Evolutionary conservation across 2,329 filamentous ascomycete genomes (phyloP).

Genomic region (Zalaria obscura): DNA sequence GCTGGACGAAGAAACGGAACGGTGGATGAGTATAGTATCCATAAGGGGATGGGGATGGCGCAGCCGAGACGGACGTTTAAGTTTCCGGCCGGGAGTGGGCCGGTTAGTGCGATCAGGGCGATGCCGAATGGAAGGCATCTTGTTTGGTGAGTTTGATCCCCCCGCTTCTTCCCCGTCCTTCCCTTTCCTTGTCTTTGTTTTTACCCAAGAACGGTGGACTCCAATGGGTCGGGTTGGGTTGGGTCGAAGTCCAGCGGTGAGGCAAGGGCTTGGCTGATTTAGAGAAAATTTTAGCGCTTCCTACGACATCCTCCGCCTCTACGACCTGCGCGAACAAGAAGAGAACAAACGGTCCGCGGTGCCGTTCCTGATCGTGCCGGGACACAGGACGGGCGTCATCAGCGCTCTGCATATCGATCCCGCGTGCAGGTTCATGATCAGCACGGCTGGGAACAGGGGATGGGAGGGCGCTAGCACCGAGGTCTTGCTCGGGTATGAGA

Average conservation of each 20-base stretch:
- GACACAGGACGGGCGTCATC: slow-evolving; percentile 77
- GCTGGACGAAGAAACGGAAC: slow-evolving; percentile 80
- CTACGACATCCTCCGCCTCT: slow-evolving; percentile 84
- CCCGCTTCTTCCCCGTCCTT: slow-evolving; percentile 1
- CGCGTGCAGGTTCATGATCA: slow-evolving; percentile 80
- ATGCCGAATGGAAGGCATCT: slow-evolving; percentile 92
- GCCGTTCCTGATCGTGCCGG: slow-evolving; percentile 92
- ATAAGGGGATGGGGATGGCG: slow-evolving; percentile 52
- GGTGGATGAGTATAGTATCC: slow-evolving; percentile 85
- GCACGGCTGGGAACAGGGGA: slow-evolving; percentile 77
- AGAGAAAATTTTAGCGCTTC: slow-evolving; percentile 48
- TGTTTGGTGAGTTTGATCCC: slow-evolving; percentile 48
- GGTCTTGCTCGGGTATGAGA: slow-evolving; percentile 88
- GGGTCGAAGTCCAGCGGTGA: too few species aligned
- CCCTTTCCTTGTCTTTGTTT: slow-evolving; percentile 5
- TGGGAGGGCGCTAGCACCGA: slow-evolving; percentile 91
- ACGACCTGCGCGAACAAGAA: slow-evolving; percentile 52
- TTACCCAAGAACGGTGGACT: background rate
- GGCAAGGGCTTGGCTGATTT: background rate
- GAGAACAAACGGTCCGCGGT: slow-evolving; percentile 52
- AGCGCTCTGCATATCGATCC: slow-evolving; percentile 77
- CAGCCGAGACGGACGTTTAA: slow-evolving; percentile 66
- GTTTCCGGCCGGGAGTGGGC: slow-evolving; percentile 77
- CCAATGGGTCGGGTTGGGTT: too few species aligned
- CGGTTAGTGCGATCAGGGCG: slow-evolving; percentile 72